phyloP scores from a whole-genome alignment of 1,284 basidiomycete species.

The Phlebopus sp. region DNA sequence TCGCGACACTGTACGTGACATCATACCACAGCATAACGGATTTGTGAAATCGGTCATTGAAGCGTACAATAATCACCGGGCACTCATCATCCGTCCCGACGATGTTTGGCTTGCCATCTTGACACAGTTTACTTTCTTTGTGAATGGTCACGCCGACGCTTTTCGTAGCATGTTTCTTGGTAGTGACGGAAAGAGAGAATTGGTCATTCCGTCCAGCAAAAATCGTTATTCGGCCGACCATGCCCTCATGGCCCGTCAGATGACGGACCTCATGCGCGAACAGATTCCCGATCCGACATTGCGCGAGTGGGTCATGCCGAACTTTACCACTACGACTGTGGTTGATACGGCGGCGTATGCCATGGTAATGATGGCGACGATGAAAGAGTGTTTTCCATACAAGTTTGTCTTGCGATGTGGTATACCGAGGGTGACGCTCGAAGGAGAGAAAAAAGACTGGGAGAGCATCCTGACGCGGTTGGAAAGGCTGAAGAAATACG shows the following conservation, averaged over 20 bases:
- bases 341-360: constrained; percentile 40
- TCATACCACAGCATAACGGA: constrained; percentile 32
- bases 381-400: constrained; percentile 41
- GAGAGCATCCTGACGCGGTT: constrained; percentile 34
- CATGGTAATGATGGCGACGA: constrained; percentile 45
- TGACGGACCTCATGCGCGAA: constrained; percentile 36
- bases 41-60: constrained; percentile 37
- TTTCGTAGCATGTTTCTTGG: constrained; percentile 40
- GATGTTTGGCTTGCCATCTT: constrained; percentile 48
- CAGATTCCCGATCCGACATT: constrained; percentile 37
- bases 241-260: constrained; percentile 24
- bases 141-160: constrained; percentile 41
- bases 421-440: constrained; percentile 47
- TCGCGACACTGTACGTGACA: constrained; percentile 24
- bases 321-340: constrained; percentile 45
- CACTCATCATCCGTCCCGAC: constrained; percentile 38
- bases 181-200: constrained; percentile 37
- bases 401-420: constrained; percentile 36
- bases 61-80: constrained; percentile 40
- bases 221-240: constrained; percentile 32
- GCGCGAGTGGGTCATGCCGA: constrained; percentile 42
- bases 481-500: constrained; percentile 36
- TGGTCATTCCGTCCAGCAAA: constrained; percentile 28
- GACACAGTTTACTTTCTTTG: constrained; percentile 42
- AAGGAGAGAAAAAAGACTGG: constrained; percentile 38